These are phyloP conservation scores for Cordia subcordata DNA, from an alignment of 257 asterid genomes.

Conservation along the genomic window DNA sequence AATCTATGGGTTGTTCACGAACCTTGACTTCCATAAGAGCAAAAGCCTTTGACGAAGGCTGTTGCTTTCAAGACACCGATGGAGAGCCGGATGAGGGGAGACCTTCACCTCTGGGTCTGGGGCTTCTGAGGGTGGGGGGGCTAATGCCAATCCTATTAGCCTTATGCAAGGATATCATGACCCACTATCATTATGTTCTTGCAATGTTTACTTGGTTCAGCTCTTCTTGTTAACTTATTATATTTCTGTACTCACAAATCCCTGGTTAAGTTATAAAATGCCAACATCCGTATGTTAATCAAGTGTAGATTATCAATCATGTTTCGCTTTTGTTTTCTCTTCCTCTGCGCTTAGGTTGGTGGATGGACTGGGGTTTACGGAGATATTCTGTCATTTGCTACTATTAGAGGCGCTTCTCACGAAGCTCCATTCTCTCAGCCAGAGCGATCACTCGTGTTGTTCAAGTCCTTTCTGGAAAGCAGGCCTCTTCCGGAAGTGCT, in stretches of 20 bases:
- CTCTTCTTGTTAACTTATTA: too few species aligned
- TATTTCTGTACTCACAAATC: too few species aligned
- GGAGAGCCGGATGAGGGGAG: neutral
- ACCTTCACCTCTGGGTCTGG: neutral
- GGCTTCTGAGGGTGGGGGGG: too few species aligned
- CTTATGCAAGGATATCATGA: too few species aligned
- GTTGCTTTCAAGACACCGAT: neutral
- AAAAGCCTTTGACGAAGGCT: too few species aligned
- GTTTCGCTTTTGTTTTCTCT: neutral
- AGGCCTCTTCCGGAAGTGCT: slow-evolving; percentile 48
- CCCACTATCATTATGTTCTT: too few species aligned
- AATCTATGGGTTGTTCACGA: too few species aligned
- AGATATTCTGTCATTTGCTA: slow-evolving; percentile 56
- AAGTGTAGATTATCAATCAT: neutral
- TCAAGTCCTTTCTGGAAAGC: slow-evolving; percentile 55
- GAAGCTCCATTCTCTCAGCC: slow-evolving; percentile 83
- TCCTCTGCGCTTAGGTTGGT: slow-evolving; percentile 42
- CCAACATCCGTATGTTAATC: neutral
- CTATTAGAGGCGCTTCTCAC: slow-evolving; percentile 73
- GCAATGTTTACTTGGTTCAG: too few species aligned
- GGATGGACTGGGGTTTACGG: slow-evolving; percentile 75
- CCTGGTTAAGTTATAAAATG: too few species aligned
- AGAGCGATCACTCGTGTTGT: slow-evolving; percentile 58
- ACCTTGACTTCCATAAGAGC: too few species aligned
- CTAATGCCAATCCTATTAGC: too few species aligned